These are phyloP conservation scores for Salix caprea DNA, from an alignment of 345 rosid genomes.

Conservation along the genomic window DNA sequence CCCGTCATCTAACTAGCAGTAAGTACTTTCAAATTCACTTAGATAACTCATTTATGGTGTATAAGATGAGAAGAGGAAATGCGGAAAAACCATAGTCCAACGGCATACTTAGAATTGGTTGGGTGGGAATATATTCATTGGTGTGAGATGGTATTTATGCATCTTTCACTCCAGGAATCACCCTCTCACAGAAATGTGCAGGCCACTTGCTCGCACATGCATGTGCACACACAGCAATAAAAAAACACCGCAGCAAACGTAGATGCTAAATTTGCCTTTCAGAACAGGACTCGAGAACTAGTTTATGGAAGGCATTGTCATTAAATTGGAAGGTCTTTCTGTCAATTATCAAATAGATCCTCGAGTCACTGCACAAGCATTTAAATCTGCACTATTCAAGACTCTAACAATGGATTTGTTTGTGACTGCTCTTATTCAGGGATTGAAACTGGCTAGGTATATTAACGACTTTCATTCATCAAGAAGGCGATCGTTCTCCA, in stretches of 20 bases:
- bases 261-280: background rate
- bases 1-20: slow-evolving; percentile 20
- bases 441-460: slow-evolving; percentile 1
- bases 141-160: background rate
- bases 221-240: background rate
- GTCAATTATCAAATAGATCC: background rate
- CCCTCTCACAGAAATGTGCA: background rate
- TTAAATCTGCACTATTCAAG: background rate
- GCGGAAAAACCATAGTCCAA: background rate
- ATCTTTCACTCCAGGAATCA: background rate
- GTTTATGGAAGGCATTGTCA: background rate
- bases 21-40: slow-evolving; percentile 8
- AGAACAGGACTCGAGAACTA: background rate
- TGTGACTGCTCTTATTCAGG: slow-evolving; percentile 9
- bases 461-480: background rate
- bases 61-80: background rate
- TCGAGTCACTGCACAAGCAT: background rate
- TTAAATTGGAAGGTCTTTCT: background rate
- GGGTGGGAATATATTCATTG: background rate
- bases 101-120: background rate
- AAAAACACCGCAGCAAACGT: background rate
- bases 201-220: background rate
- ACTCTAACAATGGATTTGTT: background rate
- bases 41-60: background rate
- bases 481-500: background rate